Evolutionary conservation across 2,329 filamentous ascomycete species (phyloP), one percentile per base, ranked within the genome.

Genomic region (Penicillium verrucosum): DNA sequence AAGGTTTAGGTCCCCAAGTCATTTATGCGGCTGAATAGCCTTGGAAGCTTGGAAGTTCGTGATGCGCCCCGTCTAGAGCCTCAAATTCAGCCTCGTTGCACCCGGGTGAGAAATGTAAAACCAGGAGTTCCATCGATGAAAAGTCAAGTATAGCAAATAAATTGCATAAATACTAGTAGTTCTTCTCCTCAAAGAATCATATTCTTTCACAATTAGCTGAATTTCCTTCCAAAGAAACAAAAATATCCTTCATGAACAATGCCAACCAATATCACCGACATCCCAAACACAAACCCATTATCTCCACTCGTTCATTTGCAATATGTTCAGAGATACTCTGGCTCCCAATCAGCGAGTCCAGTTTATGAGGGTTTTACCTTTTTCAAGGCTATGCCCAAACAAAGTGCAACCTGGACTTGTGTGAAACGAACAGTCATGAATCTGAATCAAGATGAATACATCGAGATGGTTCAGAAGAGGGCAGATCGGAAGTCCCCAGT

Each of bases 361-460:
- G 27, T 54, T 8, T 70, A 71, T 23, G 71, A 72, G 52, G 72
- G 73, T 3, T 76, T 69, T 58, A 72, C 66, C n/a, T 69, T 75
- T 47, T 68, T 65, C 61, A 70, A 70, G 50, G 72, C 68, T 11
- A 53, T 56, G 21, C 57, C 67, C n/a, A 69, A 69, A 11, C 64
- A 68, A 41, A 66, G 67, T 43, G 56, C 68, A 48, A 68, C 59
- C 32, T 75, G 73, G 73, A 66, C 49, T 10, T 62, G 67, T 6
- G 68, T 65, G 9, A 67, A 69, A 34, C 65, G 64, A 21, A 66
- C 61, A 16, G 58, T 55, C 27, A 73, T 75, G 67, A 57, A 68
- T 37, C 59, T 72, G n/a, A 62, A 57, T 8, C 73, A 75, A 53
- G 52, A 60, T 3, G 69, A 72, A 21, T 65, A 74, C 30, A 48